These are phyloP conservation scores for Beauveria asiatica DNA, from an alignment of 2,329 filamentous ascomycete species.

Conservation along the genomic window DNA sequence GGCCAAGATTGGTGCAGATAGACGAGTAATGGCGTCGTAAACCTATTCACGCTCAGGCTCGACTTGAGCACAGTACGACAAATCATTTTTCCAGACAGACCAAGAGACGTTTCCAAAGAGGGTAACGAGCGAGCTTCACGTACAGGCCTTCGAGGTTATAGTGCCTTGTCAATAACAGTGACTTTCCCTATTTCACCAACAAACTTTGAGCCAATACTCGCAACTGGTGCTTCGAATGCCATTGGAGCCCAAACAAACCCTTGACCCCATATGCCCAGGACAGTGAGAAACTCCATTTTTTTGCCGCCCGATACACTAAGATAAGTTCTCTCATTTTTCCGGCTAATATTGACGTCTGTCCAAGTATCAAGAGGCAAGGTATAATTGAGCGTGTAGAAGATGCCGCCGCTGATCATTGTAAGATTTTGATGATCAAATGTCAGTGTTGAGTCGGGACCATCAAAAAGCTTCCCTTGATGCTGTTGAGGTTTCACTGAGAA, in stretches of 20 bases:
- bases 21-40: too few relatives aligned
- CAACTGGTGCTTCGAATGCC: slow-evolving; percentile 1
- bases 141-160: neutral
- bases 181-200: neutral
- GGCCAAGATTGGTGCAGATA: too few relatives aligned
- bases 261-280: neutral
- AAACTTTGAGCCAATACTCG: neutral
- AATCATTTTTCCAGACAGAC: too few relatives aligned
- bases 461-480: slow-evolving; percentile 12
- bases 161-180: neutral
- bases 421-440: slow-evolving; percentile 10
- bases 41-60: too few relatives aligned
- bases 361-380: slow-evolving; percentile 11
- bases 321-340: neutral
- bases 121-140: too few relatives aligned
- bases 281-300: neutral
- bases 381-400: slow-evolving; percentile 11
- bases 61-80: too few relatives aligned
- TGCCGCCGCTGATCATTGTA: slow-evolving; percentile 11
- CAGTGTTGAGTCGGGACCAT: slow-evolving; percentile 11
- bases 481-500: slow-evolving; percentile 27
- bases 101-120: too few relatives aligned
- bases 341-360: slow-evolving; percentile 11
- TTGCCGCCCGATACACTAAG: neutral
- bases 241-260: neutral